Evolutionary conservation across 1,139 yeast genomes (phyloP).

Genomic region (Yamadazyma sp.): DNA sequence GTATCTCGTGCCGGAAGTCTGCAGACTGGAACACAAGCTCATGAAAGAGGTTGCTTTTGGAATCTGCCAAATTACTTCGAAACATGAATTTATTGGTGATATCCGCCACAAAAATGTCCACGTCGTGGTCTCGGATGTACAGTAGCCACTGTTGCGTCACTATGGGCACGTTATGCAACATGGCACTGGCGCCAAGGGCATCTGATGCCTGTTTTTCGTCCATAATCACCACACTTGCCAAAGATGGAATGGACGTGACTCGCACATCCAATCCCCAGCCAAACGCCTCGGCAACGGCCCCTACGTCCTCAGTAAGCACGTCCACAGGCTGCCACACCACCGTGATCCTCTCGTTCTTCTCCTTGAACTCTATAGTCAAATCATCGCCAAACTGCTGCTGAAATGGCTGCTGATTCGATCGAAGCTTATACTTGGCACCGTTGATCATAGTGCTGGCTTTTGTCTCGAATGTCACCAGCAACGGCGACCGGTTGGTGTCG

Average conservation of each 20-base stretch:
- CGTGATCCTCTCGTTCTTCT: constrained; percentile 19
- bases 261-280: constrained; percentile 24
- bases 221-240: constrained; percentile 7
- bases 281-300: constrained; percentile 10
- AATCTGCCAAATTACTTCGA: constrained; percentile 4
- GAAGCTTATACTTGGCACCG: constrained; percentile 24
- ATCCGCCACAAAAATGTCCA: constrained; percentile 4
- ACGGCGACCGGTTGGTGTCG: constrained; percentile 16
- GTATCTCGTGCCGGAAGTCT: constrained; percentile 6
- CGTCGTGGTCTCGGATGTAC: constrained; percentile 1
- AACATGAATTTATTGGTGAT: constrained; percentile 8
- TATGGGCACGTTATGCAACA: constrained; percentile 9
- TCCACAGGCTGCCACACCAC: constrained; percentile 29
- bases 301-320: constrained; percentile 3
- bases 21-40: constrained; percentile 7
- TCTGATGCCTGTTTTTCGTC: constrained; percentile 2
- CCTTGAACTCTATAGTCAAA: constrained; percentile 22
- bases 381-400: constrained; percentile 15
- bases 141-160: constrained; percentile 10
- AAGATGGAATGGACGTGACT: constrained; percentile 17
- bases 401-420: constrained; percentile 18
- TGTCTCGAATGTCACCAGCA: constrained; percentile 26
- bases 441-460: constrained; percentile 33
- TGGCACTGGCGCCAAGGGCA: constrained; percentile 7
- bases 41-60: constrained; percentile 3